Percentiles rank a stretch among this genome's conserved stretches.
Evolutionary conservation across 768 basidiomycete species (phyloP).

Genomic region (Boletus subparvulus): DNA sequence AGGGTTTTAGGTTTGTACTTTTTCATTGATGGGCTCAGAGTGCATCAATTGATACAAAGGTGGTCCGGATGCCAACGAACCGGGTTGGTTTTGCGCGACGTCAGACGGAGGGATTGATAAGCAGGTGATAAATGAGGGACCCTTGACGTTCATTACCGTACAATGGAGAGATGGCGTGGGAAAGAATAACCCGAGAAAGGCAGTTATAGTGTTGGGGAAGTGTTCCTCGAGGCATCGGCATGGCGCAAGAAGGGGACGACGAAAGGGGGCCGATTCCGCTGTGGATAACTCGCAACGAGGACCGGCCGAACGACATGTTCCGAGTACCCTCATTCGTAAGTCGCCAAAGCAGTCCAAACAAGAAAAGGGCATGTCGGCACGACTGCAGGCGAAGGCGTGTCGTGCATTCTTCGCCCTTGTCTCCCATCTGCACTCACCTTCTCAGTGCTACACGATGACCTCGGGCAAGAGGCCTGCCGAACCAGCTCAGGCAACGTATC

Average conservation of each 20-base stretch:
- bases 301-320: constrained; percentile 18
- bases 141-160: constrained; percentile 25
- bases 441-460: constrained; percentile 37
- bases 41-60: not conserved
- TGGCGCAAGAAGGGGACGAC: constrained; percentile 17
- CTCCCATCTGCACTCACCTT: constrained; percentile 35
- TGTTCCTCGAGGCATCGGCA: constrained; percentile 32
- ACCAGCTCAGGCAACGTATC: constrained; percentile 44
- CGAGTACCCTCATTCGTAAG: constrained; percentile 22
- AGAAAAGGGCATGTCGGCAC: constrained; percentile 34
- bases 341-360: constrained; percentile 32
- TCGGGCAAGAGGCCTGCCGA: constrained; percentile 34
- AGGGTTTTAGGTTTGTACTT: not conserved
- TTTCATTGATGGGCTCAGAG: not conserved
- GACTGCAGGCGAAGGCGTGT: constrained; percentile 38
- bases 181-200: constrained; percentile 12
- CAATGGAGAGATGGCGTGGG: constrained; percentile 20
- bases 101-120: not conserved
- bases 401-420: constrained; percentile 38
- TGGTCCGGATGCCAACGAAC: not conserved
- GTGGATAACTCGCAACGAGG: constrained; percentile 28
- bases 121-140: not conserved
- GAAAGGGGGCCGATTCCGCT: constrained; percentile 20
- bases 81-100: not conserved
- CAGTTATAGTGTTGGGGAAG: constrained; percentile 23